phyloP scores from a whole-genome alignment of 306 rosid genomes.

The Sicyos baderoa region DNA sequence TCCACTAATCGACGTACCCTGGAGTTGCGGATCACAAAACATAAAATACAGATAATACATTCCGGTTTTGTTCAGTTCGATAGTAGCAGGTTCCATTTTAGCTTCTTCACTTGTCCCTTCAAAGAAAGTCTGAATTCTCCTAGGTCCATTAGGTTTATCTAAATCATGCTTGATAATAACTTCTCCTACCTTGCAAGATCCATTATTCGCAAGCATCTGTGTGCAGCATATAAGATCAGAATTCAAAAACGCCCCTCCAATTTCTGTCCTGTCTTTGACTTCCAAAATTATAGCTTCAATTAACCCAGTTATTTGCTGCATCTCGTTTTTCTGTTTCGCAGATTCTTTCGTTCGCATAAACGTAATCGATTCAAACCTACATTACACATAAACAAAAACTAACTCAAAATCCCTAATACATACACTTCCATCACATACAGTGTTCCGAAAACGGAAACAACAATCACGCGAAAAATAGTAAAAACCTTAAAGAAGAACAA shows the following conservation, averaged over 20 bases:
- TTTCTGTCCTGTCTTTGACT: conserved; percentile 55
- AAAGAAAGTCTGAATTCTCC: conserved; percentile 56
- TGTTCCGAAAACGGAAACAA: too few species aligned
- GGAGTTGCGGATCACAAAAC: conserved; percentile 61
- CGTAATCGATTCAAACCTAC: conserved; percentile 59
- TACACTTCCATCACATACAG: background rate
- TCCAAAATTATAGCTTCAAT: conserved; percentile 73
- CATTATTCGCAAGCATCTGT: conserved; percentile 28
- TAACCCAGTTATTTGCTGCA: conserved; percentile 72
- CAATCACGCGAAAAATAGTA: too few species aligned
- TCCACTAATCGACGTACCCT: conserved; percentile 56
- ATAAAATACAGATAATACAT: conserved; percentile 90
- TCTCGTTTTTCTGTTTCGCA: conserved; percentile 31
- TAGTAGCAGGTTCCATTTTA: conserved; percentile 27
- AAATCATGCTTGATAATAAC: conserved; percentile 52
- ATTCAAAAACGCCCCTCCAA: conserved; percentile 58
- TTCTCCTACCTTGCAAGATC: conserved; percentile 55
- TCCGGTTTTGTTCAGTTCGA: conserved; percentile 52
- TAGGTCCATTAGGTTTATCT: conserved; percentile 41
- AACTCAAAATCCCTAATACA: background rate
- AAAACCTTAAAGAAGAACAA: too few species aligned
- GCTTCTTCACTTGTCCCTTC: conserved; percentile 36
- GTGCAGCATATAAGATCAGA: conserved; percentile 59
- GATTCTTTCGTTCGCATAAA: conserved; percentile 58
- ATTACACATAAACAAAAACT: background rate